Percentiles rank a stretch among this genome's conserved stretches.
Evolutionary conservation across 2,329 filamentous ascomycete species (phyloP).

Genomic region (Colletotrichum coccodes): DNA sequence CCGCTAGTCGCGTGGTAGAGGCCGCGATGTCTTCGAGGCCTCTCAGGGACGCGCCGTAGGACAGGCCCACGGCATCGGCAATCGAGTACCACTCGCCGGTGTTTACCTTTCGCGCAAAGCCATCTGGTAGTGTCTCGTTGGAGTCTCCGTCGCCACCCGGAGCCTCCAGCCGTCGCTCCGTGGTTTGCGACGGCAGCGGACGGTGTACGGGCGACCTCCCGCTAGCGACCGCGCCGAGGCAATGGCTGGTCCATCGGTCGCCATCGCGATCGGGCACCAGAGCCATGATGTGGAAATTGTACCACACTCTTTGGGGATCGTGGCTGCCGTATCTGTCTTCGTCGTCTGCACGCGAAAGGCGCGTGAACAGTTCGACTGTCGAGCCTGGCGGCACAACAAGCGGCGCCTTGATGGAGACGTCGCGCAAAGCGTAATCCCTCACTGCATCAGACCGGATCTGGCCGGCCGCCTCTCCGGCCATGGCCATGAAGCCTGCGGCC

Average conservation of each 20-base stretch:
- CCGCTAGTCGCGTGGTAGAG: neutral
- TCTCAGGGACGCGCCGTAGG: neutral
- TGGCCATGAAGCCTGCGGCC: neutral
- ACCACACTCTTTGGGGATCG: too few relatives aligned
- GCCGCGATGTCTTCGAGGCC: neutral
- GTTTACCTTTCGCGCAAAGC: neutral
- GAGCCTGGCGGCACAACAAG: slow-evolving; percentile 34
- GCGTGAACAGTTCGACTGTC: neutral
- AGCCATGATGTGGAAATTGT: slow-evolving; percentile 7
- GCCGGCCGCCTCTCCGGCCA: neutral
- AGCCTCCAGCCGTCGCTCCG: neutral
- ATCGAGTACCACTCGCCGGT: neutral
- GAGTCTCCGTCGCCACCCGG: neutral
- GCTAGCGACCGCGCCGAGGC: neutral
- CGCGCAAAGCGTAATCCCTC: slow-evolving; percentile 39
- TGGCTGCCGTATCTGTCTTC: neutral
- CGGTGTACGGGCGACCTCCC: too few relatives aligned
- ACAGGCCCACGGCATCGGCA: slow-evolving; percentile 1
- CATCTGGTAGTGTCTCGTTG: too few relatives aligned
- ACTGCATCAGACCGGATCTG: neutral
- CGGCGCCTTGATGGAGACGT: slow-evolving; percentile 41
- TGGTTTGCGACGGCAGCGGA: neutral
- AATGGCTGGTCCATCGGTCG: neutral
- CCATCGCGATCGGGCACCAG: neutral
- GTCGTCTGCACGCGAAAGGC: neutral